phyloP scores from a whole-genome alignment of 2,329 filamentous ascomycete genomes.

The Aspergillus fijiensis region DNA sequence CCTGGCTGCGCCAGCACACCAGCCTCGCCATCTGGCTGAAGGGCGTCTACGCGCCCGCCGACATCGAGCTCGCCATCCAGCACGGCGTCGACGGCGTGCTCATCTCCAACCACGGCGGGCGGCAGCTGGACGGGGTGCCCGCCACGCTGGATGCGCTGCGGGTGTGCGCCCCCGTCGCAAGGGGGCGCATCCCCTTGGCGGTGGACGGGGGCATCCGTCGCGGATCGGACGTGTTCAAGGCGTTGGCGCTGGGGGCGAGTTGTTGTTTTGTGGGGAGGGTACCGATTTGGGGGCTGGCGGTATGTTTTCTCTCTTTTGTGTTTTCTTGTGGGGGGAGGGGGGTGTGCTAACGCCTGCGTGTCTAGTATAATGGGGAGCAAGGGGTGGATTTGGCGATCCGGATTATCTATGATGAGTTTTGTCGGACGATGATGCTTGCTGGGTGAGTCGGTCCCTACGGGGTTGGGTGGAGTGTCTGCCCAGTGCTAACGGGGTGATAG shows the following conservation, averaged over 20 bases:
- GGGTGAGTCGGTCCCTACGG: constrained; percentile 12
- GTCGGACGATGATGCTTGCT: constrained; percentile 23
- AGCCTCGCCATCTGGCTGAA: constrained; percentile 40
- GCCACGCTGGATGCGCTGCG: constrained; percentile 35
- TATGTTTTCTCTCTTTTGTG: constrained; percentile 6
- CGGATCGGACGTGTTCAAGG: constrained; percentile 32
- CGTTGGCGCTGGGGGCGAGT: constrained; percentile 27
- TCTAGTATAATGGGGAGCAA: constrained; percentile 23
- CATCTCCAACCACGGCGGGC: constrained; percentile 36
- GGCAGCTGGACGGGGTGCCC: constrained; percentile 33
- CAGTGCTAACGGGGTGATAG: no score
- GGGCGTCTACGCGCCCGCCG: constrained; percentile 27
- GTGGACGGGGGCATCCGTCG: constrained; percentile 30
- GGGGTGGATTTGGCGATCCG: constrained; percentile 28
- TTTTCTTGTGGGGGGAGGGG: not conserved
- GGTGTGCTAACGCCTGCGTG: not conserved
- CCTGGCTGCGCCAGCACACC: constrained; percentile 48
- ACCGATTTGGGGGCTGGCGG: constrained; percentile 32
- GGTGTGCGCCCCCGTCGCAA: constrained; percentile 17
- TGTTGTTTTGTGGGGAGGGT: constrained; percentile 26
- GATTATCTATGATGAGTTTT: constrained; percentile 24
- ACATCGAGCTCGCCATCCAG: constrained; percentile 30
- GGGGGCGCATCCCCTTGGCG: constrained; percentile 28
- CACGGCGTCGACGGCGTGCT: constrained; percentile 32
- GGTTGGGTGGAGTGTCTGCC: no score